Evolutionary conservation across 2,329 filamentous ascomycete species (phyloP).

Genomic region (Fusarium xylarioides): DNA sequence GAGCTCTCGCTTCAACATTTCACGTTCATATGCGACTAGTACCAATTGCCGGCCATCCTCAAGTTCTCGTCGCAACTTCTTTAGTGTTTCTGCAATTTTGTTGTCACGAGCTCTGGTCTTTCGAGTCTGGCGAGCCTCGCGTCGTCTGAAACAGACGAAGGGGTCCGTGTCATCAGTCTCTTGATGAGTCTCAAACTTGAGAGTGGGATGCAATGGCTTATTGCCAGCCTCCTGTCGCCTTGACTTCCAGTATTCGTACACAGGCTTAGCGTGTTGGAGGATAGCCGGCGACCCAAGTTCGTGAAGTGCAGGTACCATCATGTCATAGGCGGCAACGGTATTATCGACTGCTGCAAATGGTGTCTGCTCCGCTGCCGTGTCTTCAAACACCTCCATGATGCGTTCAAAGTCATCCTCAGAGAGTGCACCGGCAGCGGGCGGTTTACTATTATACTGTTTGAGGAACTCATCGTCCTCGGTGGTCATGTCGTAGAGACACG

Average conservation of each 20-base stretch:
- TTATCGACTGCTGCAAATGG: conserved; percentile 92
- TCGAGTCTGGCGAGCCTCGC: conserved; percentile 91
- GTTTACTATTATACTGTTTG: conserved; percentile 83
- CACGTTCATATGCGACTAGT: conserved; percentile 79
- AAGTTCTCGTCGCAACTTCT: conserved; percentile 87
- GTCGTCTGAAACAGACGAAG: conserved; percentile 96
- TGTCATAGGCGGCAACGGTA: conserved; percentile 79
- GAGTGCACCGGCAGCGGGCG: conserved; percentile 69
- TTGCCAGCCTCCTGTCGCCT: conserved; percentile 74
- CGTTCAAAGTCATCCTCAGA: conserved; percentile 93
- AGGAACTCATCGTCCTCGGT: conserved; percentile 89
- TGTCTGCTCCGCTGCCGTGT: conserved; percentile 82
- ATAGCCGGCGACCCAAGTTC: conserved; percentile 60
- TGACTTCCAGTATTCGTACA: conserved; percentile 91
- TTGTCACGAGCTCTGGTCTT: conserved; percentile 95
- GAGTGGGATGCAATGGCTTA: conserved; percentile 75
- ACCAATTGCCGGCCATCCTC: conserved; percentile 88
- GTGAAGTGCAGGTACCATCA: conserved; percentile 75
- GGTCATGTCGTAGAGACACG: conserved; percentile 93
- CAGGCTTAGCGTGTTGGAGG: conserved; percentile 72
- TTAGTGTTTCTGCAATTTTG: conserved; percentile 93
- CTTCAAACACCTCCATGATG: conserved; percentile 94
- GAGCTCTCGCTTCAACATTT: conserved; percentile 80
- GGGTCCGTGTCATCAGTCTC: conserved; percentile 96
- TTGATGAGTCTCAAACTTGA: conserved; percentile 94